Percentiles rank a stretch among this genome's conserved stretches.
Evolutionary conservation across 2,329 filamentous ascomycete genomes (phyloP).

Genomic region (Fusarium heterosporum): DNA sequence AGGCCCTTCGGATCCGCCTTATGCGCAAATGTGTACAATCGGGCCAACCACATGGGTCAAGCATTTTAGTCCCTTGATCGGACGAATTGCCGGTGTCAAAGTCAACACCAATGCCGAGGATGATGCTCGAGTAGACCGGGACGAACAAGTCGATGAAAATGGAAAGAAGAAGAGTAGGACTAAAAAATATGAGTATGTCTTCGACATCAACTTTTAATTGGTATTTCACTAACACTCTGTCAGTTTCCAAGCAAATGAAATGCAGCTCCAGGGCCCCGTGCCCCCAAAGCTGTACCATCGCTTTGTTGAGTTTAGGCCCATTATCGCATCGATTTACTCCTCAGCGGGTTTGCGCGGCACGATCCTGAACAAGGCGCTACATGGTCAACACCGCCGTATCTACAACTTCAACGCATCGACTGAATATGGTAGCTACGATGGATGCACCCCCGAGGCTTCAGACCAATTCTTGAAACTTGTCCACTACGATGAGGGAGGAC

Average conservation of each 20-base stretch:
- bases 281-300: conserved; percentile 86
- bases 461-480: conserved; percentile 86
- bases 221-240: conserved; percentile 14
- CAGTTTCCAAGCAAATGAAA: conserved; percentile 92
- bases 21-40: conserved; percentile 80
- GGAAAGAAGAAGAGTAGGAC: conserved; percentile 63
- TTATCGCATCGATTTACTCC: conserved; percentile 90
- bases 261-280: conserved; percentile 87
- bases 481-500: conserved; percentile 86
- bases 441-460: conserved; percentile 77
- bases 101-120: conserved; percentile 70
- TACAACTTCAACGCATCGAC: conserved; percentile 89
- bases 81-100: conserved; percentile 79
- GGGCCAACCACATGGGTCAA: conserved; percentile 81
- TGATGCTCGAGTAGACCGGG: conserved; percentile 49
- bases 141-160: conserved; percentile 36
- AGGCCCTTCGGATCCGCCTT: conserved; percentile 76
- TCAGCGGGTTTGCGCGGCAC: conserved; percentile 80
- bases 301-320: conserved; percentile 91
- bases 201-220: not conserved
- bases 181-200: conserved; percentile 81
- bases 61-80: conserved; percentile 91
- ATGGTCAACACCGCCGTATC: conserved; percentile 88
- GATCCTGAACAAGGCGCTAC: conserved; percentile 84
- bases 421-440: conserved; percentile 74